Evolutionary conservation across 2,329 filamentous ascomycete genomes (phyloP).

Genomic region (Colletotrichum echinochloae): DNA sequence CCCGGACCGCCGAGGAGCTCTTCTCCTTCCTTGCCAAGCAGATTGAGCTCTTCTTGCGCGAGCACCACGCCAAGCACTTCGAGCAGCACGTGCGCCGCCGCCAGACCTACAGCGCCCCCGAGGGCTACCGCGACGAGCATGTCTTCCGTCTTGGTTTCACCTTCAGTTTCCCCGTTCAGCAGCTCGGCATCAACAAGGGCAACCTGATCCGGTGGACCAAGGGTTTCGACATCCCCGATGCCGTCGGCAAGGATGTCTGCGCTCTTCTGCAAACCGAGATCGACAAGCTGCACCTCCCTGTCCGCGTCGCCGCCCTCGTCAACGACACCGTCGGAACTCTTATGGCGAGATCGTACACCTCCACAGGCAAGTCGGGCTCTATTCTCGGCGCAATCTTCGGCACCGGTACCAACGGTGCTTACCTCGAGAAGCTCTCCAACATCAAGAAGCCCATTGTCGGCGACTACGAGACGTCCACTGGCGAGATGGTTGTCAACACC

Average conservation of each 20-base stretch:
- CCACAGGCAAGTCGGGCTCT: constrained; percentile 86
- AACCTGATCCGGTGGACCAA: constrained; percentile 97
- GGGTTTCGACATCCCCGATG: constrained; percentile 96
- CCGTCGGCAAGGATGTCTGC: constrained; percentile 94
- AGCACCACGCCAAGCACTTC: constrained; percentile 91
- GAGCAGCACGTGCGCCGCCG: constrained; percentile 75
- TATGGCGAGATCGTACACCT: constrained; percentile 97
- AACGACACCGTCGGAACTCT: constrained; percentile 98
- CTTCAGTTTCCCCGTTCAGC: constrained; percentile 96
- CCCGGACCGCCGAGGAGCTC: constrained; percentile 85
- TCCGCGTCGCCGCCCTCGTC: constrained; percentile 94
- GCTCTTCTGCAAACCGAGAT: constrained; percentile 89
- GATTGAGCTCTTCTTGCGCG: constrained; percentile 87
- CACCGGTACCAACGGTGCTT: constrained; percentile 96
- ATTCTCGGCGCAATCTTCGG: constrained; percentile 97
- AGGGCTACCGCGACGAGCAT: constrained; percentile 76
- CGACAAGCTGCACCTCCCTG: constrained; percentile 85
- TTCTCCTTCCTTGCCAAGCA: constrained; percentile 94
- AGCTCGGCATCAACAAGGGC: constrained; percentile 95
- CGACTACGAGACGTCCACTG: constrained; percentile 82
- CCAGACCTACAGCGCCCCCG: constrained; percentile 67
- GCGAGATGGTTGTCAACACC: constrained; percentile 97
- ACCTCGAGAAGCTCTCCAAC: constrained; percentile 90
- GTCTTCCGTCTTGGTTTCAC: constrained; percentile 98
- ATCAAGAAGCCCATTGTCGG: constrained; percentile 81